phyloP scores from a whole-genome alignment of 352 stramenopile genomes.

The Bremia lactucae region DNA sequence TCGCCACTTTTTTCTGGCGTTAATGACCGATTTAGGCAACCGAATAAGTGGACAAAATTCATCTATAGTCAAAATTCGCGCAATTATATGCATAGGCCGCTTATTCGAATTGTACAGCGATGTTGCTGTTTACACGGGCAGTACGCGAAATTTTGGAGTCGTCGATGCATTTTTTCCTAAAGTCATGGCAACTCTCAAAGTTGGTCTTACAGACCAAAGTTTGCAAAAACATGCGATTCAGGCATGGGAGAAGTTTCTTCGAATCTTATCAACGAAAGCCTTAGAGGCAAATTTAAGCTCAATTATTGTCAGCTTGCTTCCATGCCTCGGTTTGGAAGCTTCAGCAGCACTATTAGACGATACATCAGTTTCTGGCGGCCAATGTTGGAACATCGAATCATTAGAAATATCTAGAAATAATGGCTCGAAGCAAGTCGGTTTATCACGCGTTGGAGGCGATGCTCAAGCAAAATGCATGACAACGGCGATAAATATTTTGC shows the following conservation, averaged over 20 bases:
- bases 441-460: constrained; percentile 5
- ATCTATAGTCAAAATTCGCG: constrained; percentile 34
- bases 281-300: constrained; percentile 78
- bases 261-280: constrained; percentile 67
- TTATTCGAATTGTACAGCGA: constrained; percentile 56
- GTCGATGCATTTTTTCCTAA: constrained; percentile 82
- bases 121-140: constrained; percentile 15
- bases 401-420: constrained; percentile 12
- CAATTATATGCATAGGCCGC: constrained; percentile 63
- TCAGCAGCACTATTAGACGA: constrained; percentile 30
- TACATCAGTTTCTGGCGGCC: constrained; percentile 9
- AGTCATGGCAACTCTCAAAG: constrained; percentile 84
- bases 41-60: constrained; percentile 39
- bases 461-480: constrained; percentile 14
- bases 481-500: constrained; percentile 27
- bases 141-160: constrained; percentile 25
- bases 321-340: constrained; percentile 48
- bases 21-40: constrained; percentile 76
- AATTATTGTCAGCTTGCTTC: constrained; percentile 79
- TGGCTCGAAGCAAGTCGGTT: constrained; percentile 6
- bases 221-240: constrained; percentile 53
- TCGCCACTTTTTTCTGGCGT: constrained; percentile 63
- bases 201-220: constrained; percentile 43
- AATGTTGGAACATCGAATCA: constrained; percentile 37
- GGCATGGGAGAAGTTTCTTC: constrained; percentile 71